These are phyloP conservation scores for Liquidambar formosana DNA, from an alignment of 164 flowering plant species.

Conservation along the genomic window DNA sequence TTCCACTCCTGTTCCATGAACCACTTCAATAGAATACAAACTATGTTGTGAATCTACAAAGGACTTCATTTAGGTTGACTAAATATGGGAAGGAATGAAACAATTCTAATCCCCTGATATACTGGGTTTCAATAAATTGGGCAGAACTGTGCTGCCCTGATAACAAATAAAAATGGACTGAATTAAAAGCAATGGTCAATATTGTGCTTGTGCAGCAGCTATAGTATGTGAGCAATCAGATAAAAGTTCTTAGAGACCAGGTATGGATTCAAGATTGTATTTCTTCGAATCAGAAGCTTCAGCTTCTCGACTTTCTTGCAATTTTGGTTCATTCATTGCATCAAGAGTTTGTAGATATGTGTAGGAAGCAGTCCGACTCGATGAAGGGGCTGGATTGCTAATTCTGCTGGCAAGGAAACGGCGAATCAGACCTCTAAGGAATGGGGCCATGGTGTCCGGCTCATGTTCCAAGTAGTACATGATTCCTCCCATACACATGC, in stretches of 20 bases:
- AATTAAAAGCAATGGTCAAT: no score
- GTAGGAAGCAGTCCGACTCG: constrained; percentile 54
- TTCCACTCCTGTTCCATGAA: no score
- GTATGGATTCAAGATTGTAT: constrained; percentile 90
- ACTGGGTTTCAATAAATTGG: no score
- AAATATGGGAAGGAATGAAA: no score
- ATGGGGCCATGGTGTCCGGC: constrained; percentile 97
- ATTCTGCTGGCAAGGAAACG: constrained; percentile 95
- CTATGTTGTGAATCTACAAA: no score
- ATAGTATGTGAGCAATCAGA: no score
- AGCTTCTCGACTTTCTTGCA: constrained; percentile 35
- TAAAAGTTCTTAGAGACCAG: constrained; percentile 70
- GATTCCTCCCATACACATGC: constrained; percentile 92
- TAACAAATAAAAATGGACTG: no score
- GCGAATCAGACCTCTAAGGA: constrained; percentile 81
- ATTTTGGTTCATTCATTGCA: constrained; percentile 52
- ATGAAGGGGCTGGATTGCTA: constrained; percentile 67
- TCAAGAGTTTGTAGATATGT: constrained; percentile 63
- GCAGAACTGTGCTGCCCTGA: no score
- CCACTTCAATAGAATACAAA: no score
- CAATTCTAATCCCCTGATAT: no score
- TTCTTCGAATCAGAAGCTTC: constrained; percentile 52
- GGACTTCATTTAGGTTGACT: no score
- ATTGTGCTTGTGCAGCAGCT: no score
- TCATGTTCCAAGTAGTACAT: constrained; percentile 95